Evolutionary conservation across 768 basidiomycete species (phyloP).

Genomic region (Xerocomellus dryophilus): DNA sequence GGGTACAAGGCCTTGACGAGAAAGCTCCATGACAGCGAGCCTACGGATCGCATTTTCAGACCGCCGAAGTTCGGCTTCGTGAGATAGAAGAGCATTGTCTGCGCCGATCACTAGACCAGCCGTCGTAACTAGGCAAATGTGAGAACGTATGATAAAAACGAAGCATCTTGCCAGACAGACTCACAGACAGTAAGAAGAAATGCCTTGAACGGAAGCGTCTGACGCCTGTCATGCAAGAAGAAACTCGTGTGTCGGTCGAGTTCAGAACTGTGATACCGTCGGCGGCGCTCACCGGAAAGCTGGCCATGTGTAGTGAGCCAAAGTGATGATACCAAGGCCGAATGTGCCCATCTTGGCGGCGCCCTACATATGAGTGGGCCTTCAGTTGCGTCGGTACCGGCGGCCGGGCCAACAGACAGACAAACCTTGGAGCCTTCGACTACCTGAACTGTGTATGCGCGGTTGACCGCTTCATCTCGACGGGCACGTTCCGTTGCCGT

Average conservation of each 20-base stretch:
- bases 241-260: background rate
- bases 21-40: slow-evolving; percentile 72
- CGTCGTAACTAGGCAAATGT: slow-evolving; percentile 46
- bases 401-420: slow-evolving; percentile 8
- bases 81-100: slow-evolving; percentile 68
- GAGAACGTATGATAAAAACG: background rate
- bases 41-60: slow-evolving; percentile 68
- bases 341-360: slow-evolving; percentile 50
- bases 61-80: slow-evolving; percentile 62
- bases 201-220: slow-evolving; percentile 77
- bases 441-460: slow-evolving; percentile 58
- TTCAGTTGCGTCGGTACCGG: background rate
- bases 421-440: slow-evolving; percentile 55
- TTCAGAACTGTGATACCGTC: background rate
- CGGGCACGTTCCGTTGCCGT: slow-evolving; percentile 33
- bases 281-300: slow-evolving; percentile 53
- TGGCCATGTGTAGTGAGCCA: slow-evolving; percentile 73
- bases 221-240: slow-evolving; percentile 47
- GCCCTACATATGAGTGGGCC: slow-evolving; percentile 42
- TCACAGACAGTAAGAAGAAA: slow-evolving; percentile 73
- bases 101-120: slow-evolving; percentile 72
- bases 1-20: slow-evolving; percentile 67
- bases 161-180: slow-evolving; percentile 19
- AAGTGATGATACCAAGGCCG: slow-evolving; percentile 56
- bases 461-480: slow-evolving; percentile 52